These are phyloP conservation scores for Micractinium conductrix DNA, from an alignment of 139 green algal species.

Conservation along the genomic window DNA sequence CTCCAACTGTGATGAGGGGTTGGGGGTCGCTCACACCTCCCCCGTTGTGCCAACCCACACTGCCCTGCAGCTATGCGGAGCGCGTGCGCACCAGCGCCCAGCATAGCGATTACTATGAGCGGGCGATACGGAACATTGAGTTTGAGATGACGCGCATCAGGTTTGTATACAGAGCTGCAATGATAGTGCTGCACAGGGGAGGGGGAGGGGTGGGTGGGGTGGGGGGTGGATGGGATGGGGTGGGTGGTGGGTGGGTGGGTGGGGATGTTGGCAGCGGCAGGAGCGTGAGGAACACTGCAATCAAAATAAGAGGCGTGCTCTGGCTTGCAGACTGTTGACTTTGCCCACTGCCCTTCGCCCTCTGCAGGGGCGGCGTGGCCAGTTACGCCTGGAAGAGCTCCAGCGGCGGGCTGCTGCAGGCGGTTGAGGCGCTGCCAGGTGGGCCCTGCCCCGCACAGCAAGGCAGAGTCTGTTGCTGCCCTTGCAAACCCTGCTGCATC, in stretches of 20 bases:
- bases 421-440: conserved; percentile 38
- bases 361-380: conserved; percentile 34
- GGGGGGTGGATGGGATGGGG: no score
- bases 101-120: conserved; percentile 31
- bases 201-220: no score
- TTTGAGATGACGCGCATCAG: conserved; percentile 13
- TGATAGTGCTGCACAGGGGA: no score
- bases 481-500: no score
- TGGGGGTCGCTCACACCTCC: no score
- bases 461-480: no score
- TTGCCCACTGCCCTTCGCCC: background rate
- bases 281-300: no score
- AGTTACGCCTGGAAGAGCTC: conserved; percentile 35
- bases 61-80: conserved; percentile 30
- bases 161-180: no score
- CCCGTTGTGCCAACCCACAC: no score
- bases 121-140: conserved; percentile 18
- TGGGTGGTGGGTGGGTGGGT: background rate
- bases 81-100: conserved; percentile 4
- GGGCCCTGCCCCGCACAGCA: no score
- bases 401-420: conserved; percentile 27
- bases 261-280: background rate
- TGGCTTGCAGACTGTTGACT: background rate
- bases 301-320: no score
- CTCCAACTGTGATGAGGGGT: no score